Conservation (phyloP, 768 basidiomycete genomes). For the Daedaleopsis sinensis region DNA sequence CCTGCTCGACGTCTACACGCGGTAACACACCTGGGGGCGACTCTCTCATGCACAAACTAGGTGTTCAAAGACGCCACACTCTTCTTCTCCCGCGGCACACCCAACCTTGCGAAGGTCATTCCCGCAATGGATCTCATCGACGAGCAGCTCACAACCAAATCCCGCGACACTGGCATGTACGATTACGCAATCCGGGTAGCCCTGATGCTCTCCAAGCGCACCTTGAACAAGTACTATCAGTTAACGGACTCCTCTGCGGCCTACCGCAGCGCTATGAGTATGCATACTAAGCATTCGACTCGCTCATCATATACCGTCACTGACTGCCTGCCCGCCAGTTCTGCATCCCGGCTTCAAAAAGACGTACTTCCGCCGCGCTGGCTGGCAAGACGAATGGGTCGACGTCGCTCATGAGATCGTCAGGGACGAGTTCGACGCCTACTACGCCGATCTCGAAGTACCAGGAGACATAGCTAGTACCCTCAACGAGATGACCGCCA, state of each 20-base stretch:
- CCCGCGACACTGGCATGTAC: too few relatives aligned
- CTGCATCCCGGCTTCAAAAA: slow-evolving; percentile 13
- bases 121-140: slow-evolving; percentile 30
- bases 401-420: too few relatives aligned
- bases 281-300: background rate
- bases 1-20: too few relatives aligned
- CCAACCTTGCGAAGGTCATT: slow-evolving; percentile 31
- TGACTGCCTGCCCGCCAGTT: too few relatives aligned
- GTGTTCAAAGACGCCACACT: slow-evolving; percentile 27
- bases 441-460: too few relatives aligned
- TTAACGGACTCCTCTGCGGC: slow-evolving; percentile 24
- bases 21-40: too few relatives aligned
- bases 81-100: slow-evolving; percentile 29
- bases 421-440: background rate
- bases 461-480: too few relatives aligned
- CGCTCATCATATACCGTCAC: too few relatives aligned
- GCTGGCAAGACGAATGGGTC: too few relatives aligned
- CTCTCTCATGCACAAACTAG: too few relatives aligned
- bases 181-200: background rate
- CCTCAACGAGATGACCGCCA: too few relatives aligned
- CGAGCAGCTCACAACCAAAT: slow-evolving; percentile 25
- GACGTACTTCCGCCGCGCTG: slow-evolving; percentile 10
- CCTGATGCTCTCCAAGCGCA: background rate
- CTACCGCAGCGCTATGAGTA: slow-evolving; percentile 32
- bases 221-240: slow-evolving; percentile 18